phyloP scores from a whole-genome alignment of 306 rosid species.

The Lagenaria siceraria region DNA sequence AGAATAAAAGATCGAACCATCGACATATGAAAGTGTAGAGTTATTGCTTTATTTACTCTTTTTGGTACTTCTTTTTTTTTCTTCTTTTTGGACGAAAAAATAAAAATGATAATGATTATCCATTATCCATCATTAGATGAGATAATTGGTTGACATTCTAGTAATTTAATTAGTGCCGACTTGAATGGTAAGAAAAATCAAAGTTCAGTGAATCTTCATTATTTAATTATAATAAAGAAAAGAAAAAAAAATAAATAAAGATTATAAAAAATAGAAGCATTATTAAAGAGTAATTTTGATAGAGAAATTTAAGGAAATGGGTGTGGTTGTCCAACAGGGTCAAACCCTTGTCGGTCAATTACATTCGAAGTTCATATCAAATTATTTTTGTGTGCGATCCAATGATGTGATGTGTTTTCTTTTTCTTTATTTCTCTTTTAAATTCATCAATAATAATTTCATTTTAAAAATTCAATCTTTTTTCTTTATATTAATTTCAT shows the following conservation, averaged over 20 bases:
- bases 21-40: no score
- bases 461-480: neutral
- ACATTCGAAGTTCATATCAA: neutral
- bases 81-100: no score
- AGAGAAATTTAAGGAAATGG: neutral
- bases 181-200: neutral
- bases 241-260: neutral
- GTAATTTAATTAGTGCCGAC: neutral
- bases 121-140: neutral
- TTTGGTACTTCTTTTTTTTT: no score
- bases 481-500: neutral
- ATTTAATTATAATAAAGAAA: neutral
- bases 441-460: neutral
- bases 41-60: no score
- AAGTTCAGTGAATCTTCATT: neutral
- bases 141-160: neutral
- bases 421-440: neutral
- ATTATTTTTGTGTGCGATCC: neutral
- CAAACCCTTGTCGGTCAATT: neutral
- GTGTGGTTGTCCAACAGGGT: neutral
- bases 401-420: neutral
- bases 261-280: no score
- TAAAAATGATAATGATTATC: no score
- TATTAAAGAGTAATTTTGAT: neutral
- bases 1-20: no score